Base-by-base conservation (phyloP, 208 protist genomes). In the Acanthamoeba triangularis region DNA sequence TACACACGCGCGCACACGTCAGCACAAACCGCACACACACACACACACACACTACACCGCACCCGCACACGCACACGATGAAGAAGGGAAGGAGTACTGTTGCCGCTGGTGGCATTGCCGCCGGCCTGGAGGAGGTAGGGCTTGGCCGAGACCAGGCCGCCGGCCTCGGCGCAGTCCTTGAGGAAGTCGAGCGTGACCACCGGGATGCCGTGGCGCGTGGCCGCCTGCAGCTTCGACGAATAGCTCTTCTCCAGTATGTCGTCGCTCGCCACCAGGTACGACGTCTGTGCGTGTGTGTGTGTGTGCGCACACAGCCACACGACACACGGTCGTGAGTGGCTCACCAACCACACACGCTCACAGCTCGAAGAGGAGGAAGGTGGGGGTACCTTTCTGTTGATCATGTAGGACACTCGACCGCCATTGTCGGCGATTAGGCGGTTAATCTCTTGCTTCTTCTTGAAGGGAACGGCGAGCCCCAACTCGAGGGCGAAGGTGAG, bases 311-410 rank as follows among this genome's bases (percentile, higher is more conserved):
- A 23, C 52, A 59, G 14, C 52, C 52, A n/a, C n/a, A 59, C 52
- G 20, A 14, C 16, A 14, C 54, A 59, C n/a, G n/a, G n/a, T n/a
- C n/a, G n/a, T n/a, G n/a, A n/a, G n/a, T n/a, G n/a, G n/a, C n/a
- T n/a, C n/a, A n/a, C n/a, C n/a, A n/a, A n/a, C n/a, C n/a, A n/a
- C n/a, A n/a, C n/a, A n/a, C n/a, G n/a, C n/a, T n/a, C n/a, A n/a
- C n/a, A n/a, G n/a, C n/a, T n/a, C n/a, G n/a, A n/a, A n/a, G n/a
- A n/a, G 37, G 37, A 82, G 7, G 18, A 47, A 82, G n/a, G n/a
- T n/a, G n/a, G n/a, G n/a, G 65, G 65, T 72, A 90, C 82, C 82
- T 90, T 90, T 67, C 25, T 90, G 82, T 90, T 90, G 37, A 93
- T 93, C 87, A 93, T 93, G 87, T 93, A 93, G 35, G 87, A 41